Evolutionary conservation across 305 asterid genomes (phyloP), one percentile per base, ranked within the genome.

Genomic region (Fraxinus floribunda): DNA sequence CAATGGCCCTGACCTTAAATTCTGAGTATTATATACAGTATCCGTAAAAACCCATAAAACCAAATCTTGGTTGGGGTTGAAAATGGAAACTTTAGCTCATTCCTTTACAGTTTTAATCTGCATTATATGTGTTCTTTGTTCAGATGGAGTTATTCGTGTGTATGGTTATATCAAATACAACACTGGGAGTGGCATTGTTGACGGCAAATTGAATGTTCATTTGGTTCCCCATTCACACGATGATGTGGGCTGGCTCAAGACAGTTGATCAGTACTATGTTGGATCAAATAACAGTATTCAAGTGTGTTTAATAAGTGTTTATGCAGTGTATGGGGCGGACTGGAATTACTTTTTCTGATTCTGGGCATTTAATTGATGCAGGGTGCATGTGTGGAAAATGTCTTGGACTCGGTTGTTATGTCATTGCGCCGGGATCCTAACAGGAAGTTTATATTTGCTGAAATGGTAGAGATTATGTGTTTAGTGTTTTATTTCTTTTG

Each of bases 171-270:
- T 57, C 8, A 87, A 85, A 38, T 94, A 91, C 80, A 80, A 89
- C 6, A 94, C 97, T 86, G 90, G 89, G 35, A 79, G 89, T 87
- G 90, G 91, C 26, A 83, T 89, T 87, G 94, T 92, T 57, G 90
- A 83, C 79, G 93, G 93, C 38, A 94, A 92, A 86, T 77, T 94
- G 93, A 94, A 94, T 83, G 98, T 94, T 66, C 97, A 94, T 81
- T 89, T 94, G 89, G 98, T 93, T 85, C 87, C 98, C 80, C 98
- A 94, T 82, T 83, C 97, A 5, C 98, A 94, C 60, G 97, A 94
- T 82, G 98, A 94, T 81, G 97, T 94, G 78, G 98, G 98, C n/a
- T 94, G 98, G 98, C 93, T 94, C 74, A 94, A 94, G 87, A 94
- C 97, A 0, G 0, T 94, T 86, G 98, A 93, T 89, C 98, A 94